Conservation (phyloP, 805 yeast genomes). For the Lachancea fermentati region DNA sequence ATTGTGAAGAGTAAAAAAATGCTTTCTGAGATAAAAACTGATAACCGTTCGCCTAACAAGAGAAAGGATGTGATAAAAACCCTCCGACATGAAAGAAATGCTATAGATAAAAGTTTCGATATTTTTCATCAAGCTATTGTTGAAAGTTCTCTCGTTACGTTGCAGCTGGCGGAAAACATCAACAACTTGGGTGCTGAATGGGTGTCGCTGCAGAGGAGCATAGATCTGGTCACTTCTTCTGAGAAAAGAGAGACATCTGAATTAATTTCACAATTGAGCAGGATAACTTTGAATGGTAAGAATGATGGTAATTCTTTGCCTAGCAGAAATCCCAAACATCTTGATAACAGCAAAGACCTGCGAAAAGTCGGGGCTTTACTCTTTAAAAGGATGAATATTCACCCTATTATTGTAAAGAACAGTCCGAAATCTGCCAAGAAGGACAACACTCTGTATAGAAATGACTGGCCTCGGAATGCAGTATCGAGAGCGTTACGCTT, state of each 20-base stretch:
- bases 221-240: neutral
- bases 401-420: constrained; percentile 34
- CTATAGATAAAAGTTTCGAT: constrained; percentile 36
- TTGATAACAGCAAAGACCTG: neutral
- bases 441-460: constrained; percentile 18
- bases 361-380: constrained; percentile 35
- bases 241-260: neutral
- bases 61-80: constrained; percentile 28
- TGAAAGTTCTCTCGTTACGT: constrained; percentile 39
- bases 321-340: neutral
- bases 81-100: constrained; percentile 35
- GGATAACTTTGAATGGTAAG: neutral
- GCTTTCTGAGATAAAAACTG: neutral
- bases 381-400: constrained; percentile 38
- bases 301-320: too few species aligned
- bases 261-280: neutral
- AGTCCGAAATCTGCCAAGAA: constrained; percentile 21
- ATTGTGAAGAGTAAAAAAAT: neutral
- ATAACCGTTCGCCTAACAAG: constrained; percentile 2
- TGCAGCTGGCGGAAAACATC: constrained; percentile 32
- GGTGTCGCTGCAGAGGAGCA: constrained; percentile 18
- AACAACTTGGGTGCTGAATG: constrained; percentile 35
- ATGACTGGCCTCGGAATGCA: neutral
- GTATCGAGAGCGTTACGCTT: constrained; percentile 15
- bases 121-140: constrained; percentile 35